phyloP scores from a whole-genome alignment of 1,139 yeast genomes.

The Candida pseudocylindracea region DNA sequence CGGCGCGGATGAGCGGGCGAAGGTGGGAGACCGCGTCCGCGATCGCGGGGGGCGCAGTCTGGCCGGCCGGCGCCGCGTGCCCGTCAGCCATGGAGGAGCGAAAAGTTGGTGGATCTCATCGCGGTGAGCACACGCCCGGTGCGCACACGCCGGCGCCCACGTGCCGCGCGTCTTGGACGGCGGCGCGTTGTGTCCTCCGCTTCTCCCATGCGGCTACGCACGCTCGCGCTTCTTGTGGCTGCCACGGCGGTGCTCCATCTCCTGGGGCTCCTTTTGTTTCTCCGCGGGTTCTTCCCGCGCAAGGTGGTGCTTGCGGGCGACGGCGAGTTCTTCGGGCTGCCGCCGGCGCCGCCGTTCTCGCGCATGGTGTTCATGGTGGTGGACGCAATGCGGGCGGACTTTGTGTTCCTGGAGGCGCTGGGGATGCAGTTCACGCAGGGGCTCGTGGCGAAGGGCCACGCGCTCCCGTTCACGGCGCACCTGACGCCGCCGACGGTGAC shows the following conservation, averaged over 20 bases:
- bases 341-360: conserved; percentile 18
- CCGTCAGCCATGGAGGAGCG: too few relatives aligned
- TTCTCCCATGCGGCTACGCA: too few relatives aligned
- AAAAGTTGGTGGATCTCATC: too few relatives aligned
- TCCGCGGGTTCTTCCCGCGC: not conserved
- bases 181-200: too few relatives aligned
- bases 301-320: not conserved
- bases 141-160: too few relatives aligned
- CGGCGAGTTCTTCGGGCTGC: conserved; percentile 2
- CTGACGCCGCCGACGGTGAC: conserved; percentile 82
- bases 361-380: conserved; percentile 65
- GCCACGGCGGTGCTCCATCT: not conserved
- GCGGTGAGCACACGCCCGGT: too few relatives aligned
- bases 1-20: conserved; percentile 24
- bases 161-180: too few relatives aligned
- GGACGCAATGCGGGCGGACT: conserved; percentile 85
- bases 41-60: too few relatives aligned
- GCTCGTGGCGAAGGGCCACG: conserved; percentile 43
- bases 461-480: conserved; percentile 74
- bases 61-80: too few relatives aligned
- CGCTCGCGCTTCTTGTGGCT: not conserved
- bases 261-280: not conserved
- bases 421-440: conserved; percentile 42
- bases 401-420: conserved; percentile 42
- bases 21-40: too few relatives aligned